Evolutionary conservation across 2,329 filamentous ascomycete genomes (phyloP), one percentile per base, ranked within the genome.

Genomic region (Metarhizium sp.): DNA sequence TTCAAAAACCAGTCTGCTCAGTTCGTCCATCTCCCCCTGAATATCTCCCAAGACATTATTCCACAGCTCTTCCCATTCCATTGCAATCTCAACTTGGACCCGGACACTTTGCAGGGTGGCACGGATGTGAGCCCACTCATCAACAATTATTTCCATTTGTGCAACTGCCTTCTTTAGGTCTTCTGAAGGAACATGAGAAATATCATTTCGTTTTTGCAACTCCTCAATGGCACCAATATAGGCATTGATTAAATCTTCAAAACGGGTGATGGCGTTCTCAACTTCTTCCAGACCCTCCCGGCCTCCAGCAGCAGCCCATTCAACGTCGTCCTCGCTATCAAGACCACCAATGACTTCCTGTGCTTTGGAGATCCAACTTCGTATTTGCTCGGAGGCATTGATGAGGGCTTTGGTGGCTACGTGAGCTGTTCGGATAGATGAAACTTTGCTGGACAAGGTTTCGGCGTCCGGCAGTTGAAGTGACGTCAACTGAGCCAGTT

Each of bases 41-140:
- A 97, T 96, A 67, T 97, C 92, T 48, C 92, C 92, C 2, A 99
- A 77, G 3, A 97, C 92, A 60, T 82, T 90, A 63, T 90, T 90
- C 92, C 94, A 97, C 40, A 99, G 78, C 72, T 97, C 92, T 69
- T 96, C 92, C 92, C 92, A 99, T 67, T 99, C 94, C 91, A 97
- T 95, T 50, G 94, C 94, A 57, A 96, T 85, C 70, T 97, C 94
- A 18, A 99, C 92, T 66, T 97, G 92, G 50, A 82, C 82, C 68
- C 95, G 95, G 55, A 96, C 87, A 30, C 74, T 85, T 59, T 87
- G 87, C 52, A 99, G 75, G 1, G 87, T 86, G 46, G 76, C 78
- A 63, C 90, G 88, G 63, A 96, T 92, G 61, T 85, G 84, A 48
- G 84, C 79, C 94, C 94, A 99, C 64, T 92, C 89, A 40, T 78